Evolutionary conservation across 108 stramenopile species (phyloP).

Genomic region (Cyclotella choctawhatcheeana): DNA sequence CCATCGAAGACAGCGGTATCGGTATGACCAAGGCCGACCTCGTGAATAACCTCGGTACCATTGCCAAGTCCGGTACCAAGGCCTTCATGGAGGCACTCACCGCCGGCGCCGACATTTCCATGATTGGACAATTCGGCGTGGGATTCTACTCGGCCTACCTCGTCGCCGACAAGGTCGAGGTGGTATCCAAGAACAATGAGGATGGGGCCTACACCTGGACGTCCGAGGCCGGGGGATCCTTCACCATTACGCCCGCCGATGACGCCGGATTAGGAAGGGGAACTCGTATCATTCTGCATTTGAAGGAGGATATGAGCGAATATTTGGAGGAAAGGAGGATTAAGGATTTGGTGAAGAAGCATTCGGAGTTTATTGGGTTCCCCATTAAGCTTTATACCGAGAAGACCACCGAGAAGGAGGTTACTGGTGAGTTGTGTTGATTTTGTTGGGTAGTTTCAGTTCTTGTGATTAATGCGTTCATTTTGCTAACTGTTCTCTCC

Average conservation of each 20-base stretch:
- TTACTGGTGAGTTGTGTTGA: no score
- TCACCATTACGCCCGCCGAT: conserved; percentile 87
- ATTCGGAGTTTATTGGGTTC: conserved; percentile 99
- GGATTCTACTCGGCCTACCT: conserved; percentile 99
- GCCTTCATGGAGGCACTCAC: conserved; percentile 99
- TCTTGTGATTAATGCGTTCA: no score
- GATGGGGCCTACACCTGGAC: conserved; percentile 94
- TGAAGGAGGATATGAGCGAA: conserved; percentile 99
- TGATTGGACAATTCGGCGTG: conserved; percentile 99
- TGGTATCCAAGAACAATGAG: conserved; percentile 97
- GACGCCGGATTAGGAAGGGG: conserved; percentile 93
- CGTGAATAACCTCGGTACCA: conserved; percentile 99
- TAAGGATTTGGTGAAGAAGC: conserved; percentile 99
- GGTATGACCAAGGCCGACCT: conserved; percentile 99
- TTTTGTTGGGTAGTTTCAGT: no score
- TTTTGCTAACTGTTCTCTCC: no score
- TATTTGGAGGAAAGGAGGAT: conserved; percentile 98
- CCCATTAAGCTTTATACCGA: conserved; percentile 99
- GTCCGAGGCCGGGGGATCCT: conserved; percentile 98
- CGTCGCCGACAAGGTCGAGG: conserved; percentile 98
- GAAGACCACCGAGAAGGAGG: conserved; percentile 99
- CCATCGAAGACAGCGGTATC: conserved; percentile 98
- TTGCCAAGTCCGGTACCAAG: conserved; percentile 99
- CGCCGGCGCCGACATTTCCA: conserved; percentile 99
- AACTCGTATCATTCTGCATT: conserved; percentile 97